These are phyloP conservation scores for Chlamydomonas sp. DNA, from an alignment of 139 green algal genomes.

Conservation along the genomic window DNA sequence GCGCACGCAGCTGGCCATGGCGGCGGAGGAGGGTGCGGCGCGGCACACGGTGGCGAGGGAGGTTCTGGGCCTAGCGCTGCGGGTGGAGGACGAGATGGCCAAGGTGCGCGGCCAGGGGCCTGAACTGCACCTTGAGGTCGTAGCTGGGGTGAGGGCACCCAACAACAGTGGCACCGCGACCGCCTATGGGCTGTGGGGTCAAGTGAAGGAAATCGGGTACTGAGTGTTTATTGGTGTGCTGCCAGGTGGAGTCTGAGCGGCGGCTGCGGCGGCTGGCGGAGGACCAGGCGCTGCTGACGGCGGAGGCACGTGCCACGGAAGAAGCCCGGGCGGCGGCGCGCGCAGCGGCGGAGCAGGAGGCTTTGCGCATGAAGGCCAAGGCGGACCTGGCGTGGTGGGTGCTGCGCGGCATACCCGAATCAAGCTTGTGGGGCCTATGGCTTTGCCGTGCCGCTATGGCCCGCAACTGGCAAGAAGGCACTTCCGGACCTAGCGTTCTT, in stretches of 20 bases:
- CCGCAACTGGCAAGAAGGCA: neutral
- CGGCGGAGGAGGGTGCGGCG: conserved; percentile 44
- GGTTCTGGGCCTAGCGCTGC: conserved; percentile 42
- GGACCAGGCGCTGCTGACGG: conserved; percentile 48
- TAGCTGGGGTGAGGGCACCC: no score
- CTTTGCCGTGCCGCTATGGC: neutral
- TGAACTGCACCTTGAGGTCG: neutral
- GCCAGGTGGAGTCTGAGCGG: conserved; percentile 53
- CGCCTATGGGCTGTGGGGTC: neutral
- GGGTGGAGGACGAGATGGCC: conserved; percentile 43
- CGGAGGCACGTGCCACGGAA: conserved; percentile 41
- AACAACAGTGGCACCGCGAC: neutral
- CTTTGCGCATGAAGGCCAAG: conserved; percentile 38
- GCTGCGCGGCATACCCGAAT: neutral
- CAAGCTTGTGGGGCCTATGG: neutral
- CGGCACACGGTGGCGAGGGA: conserved; percentile 43
- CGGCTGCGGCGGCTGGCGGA: conserved; percentile 53
- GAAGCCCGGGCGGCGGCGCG: conserved; percentile 19
- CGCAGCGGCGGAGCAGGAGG: conserved; percentile 37
- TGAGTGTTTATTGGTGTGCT: neutral
- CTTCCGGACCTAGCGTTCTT: conserved; percentile 11
- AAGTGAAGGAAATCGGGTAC: neutral
- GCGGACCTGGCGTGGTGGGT: conserved; percentile 20
- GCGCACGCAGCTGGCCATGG: neutral
- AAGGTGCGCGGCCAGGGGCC: conserved; percentile 23